phyloP scores from a whole-genome alignment of 1,284 basidiomycete species.

The Apiotrichum sp. region DNA sequence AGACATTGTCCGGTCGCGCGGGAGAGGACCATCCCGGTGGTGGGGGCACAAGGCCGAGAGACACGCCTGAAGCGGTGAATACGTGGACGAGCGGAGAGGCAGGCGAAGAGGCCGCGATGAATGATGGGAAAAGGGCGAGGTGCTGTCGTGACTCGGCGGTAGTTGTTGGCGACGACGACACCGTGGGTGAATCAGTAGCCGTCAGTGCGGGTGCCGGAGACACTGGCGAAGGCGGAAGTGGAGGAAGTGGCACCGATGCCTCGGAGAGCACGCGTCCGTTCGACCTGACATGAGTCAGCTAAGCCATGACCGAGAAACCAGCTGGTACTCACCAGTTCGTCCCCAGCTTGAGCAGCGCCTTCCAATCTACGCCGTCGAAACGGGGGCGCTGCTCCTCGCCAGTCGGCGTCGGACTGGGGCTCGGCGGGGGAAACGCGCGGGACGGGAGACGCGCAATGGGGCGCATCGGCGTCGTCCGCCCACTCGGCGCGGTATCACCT shows the following conservation, averaged over 20 bases:
- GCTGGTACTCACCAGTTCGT: slow-evolving; percentile 40
- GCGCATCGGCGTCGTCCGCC: slow-evolving; percentile 16
- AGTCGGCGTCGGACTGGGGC: not conserved
- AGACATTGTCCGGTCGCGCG: slow-evolving; percentile 38
- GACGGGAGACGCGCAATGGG: slow-evolving; percentile 39
- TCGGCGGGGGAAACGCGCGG: slow-evolving; percentile 41
- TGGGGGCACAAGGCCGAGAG: slow-evolving; percentile 44
- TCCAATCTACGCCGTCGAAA: slow-evolving; percentile 46
- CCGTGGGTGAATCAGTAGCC: too few relatives aligned
- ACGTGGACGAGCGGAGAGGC: slow-evolving; percentile 42
- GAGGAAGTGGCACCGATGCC: slow-evolving; percentile 16
- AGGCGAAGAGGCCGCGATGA: slow-evolving; percentile 42
- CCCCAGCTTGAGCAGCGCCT: slow-evolving; percentile 40
- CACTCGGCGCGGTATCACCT: not conserved
- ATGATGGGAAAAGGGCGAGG: slow-evolving; percentile 42
- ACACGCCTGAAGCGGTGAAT: slow-evolving; percentile 14
- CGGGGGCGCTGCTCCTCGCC: too few relatives aligned
- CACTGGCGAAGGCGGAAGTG: too few relatives aligned
- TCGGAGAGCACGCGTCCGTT: slow-evolving; percentile 42
- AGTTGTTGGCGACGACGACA: slow-evolving; percentile 3
- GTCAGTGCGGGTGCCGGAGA: too few relatives aligned
- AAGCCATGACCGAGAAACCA: slow-evolving; percentile 32
- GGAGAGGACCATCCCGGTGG: slow-evolving; percentile 46
- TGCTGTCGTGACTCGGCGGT: slow-evolving; percentile 36
- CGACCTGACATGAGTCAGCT: slow-evolving; percentile 39